Base-by-base conservation (phyloP, 2,329 filamentous ascomycete species). In the Pseudopyrenochaeta lycopersici region DNA sequence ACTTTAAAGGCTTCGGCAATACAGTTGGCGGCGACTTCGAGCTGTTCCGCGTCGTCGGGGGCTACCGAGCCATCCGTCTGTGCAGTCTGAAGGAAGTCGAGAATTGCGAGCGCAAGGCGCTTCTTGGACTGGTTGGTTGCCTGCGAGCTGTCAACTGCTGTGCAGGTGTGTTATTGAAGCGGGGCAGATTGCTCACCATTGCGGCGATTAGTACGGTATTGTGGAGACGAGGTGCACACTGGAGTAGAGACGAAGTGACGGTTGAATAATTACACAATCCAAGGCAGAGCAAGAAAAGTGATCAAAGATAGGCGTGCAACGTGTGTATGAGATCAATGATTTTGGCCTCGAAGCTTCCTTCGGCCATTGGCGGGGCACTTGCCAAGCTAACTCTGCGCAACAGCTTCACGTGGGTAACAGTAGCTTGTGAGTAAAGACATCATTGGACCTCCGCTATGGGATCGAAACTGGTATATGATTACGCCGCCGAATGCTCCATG, bases 1-100 rank as follows among this genome's bases (percentile, higher is more conserved):
- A 99, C 90, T 78, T 96, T 92, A 86, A 98, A 99, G 66, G 90
- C 90, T 76, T 98, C 94, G 65, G 89, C 86, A 77, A 99, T 98
- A 81, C 94, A 97, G 80, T 93, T 93, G 74, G 90, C 85, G 63
- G 95, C 95, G 46, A 99, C 89, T 74, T 99, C 95, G 76, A 99
- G 90, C 60, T 90, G 94, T 73, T 99, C 95, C 66, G 89, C 87
- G 77, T 99, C 94, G 68, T 98, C 95, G 68, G 89, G 81, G 48
- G 89, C 85, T 54, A 99, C 85, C 39, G 92, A 96, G 70, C 95
- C 95, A 76, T 99, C 95, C 59, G 87, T 89, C 66, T 92, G 82
- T 40, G 92, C 96, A 54, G 86, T 88, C 68, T 85, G 85, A 57
- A 99, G 89, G 82, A 97, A 99, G 81, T 98, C 92, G 82, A 96